phyloP scores from a whole-genome alignment of 441 rosid species.

The Breynia disticha region DNA sequence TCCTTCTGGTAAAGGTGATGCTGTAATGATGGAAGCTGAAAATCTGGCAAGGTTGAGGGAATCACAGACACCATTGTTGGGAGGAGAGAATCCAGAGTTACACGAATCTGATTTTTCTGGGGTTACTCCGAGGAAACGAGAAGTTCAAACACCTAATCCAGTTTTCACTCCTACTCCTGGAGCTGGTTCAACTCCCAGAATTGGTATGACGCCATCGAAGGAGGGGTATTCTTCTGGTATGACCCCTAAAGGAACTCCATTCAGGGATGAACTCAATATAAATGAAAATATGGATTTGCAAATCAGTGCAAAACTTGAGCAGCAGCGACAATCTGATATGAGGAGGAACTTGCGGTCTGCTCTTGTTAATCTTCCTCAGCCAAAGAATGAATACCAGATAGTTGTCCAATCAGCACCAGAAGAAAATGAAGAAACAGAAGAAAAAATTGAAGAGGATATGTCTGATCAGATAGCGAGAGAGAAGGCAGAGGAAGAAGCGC shows the following conservation, averaged over 20 bases:
- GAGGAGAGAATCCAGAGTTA: conserved; percentile 96
- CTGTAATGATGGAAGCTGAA: conserved; percentile 99
- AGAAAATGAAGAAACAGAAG: conserved; percentile 77
- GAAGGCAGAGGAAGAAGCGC: conserved; percentile 91
- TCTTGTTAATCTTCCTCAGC: conserved; percentile 73
- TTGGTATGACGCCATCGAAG: conserved; percentile 84
- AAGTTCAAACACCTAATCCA: conserved; percentile 87
- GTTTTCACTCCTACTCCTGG: conserved; percentile 96
- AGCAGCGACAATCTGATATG: conserved; percentile 65
- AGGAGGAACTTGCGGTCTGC: conserved; percentile 73
- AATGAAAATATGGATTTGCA: conserved; percentile 84
- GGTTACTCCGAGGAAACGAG: conserved; percentile 84
- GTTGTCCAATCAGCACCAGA: conserved; percentile 74
- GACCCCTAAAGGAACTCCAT: conserved; percentile 93
- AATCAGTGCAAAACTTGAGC: conserved; percentile 70
- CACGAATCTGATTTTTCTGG: conserved; percentile 99
- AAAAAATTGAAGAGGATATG: conserved; percentile 98
- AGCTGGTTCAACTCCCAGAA: conserved; percentile 71
- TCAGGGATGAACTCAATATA: conserved; percentile 91
- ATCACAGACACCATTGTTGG: conserved; percentile 95
- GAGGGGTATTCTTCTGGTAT: conserved; percentile 68
- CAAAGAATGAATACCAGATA: conserved; percentile 90
- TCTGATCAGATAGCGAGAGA: conserved; percentile 85
- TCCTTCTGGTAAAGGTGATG: conserved; percentile 95
- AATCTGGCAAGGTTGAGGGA: conserved; percentile 90